These are phyloP conservation scores for Oropetium thomaeum DNA, from an alignment of 176 grass and related monocot species.

Conservation along the genomic window DNA sequence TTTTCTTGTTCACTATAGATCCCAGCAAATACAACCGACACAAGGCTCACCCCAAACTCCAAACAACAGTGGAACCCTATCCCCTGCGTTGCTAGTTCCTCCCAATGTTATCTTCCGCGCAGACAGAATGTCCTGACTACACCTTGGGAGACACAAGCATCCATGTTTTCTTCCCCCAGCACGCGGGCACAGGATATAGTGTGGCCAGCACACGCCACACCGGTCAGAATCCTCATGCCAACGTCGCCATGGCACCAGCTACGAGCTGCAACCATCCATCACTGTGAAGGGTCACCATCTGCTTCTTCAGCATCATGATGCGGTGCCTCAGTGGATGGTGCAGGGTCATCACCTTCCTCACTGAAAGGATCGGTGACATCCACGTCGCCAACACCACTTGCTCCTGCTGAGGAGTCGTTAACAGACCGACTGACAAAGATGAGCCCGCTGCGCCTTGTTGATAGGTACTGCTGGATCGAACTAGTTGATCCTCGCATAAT, in stretches of 20 bases:
- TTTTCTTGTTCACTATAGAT: slow-evolving; percentile 25
- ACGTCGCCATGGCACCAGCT: not conserved
- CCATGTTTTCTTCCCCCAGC: slow-evolving; percentile 15
- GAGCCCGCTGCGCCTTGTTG: slow-evolving; percentile 28
- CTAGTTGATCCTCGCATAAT: slow-evolving; percentile 47
- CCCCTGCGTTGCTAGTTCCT: not conserved
- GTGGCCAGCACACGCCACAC: not conserved
- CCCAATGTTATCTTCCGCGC: not conserved
- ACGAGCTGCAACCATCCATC: slow-evolving; percentile 5
- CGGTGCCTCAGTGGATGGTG: slow-evolving; percentile 22
- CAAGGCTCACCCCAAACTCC: not conserved
- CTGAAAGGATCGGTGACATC: not conserved
- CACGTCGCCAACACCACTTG: not conserved
- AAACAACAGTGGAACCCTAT: not conserved
- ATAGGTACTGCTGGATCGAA: slow-evolving; percentile 18
- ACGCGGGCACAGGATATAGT: not conserved
- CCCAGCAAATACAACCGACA: not conserved
- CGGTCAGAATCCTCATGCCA: slow-evolving; percentile 13
- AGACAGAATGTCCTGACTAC: slow-evolving; percentile 39
- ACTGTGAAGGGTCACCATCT: slow-evolving; percentile 15
- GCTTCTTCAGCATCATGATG: slow-evolving; percentile 20
- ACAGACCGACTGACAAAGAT: slow-evolving; percentile 22
- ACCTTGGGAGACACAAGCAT: not conserved
- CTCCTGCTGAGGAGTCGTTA: not conserved
- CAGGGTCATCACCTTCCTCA: slow-evolving; percentile 1